These are phyloP conservation scores for Venustampulla echinocandica DNA, from an alignment of 495 filamentous ascomycete species.

Conservation along the genomic window DNA sequence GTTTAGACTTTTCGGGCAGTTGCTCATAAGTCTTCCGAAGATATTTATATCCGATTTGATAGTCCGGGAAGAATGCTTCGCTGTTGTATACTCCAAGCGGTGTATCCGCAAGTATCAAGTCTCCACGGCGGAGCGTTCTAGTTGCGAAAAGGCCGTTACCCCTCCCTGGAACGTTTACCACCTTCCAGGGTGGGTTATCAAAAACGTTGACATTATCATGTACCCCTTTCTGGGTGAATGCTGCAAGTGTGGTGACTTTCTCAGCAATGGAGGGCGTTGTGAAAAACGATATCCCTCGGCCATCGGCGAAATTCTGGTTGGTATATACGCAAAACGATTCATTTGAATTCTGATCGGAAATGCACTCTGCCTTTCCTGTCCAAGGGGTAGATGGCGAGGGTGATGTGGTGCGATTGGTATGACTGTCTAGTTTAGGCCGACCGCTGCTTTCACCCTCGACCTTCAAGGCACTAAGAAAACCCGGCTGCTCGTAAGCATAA, in stretches of 20 bases:
- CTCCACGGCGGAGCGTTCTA: slow-evolving; percentile 13
- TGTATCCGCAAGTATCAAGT: slow-evolving; percentile 14
- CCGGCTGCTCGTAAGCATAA: not conserved
- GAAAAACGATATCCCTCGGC: slow-evolving; percentile 20
- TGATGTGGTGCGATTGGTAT: too few relatives aligned
- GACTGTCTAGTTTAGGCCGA: not conserved
- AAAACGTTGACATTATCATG: slow-evolving; percentile 14
- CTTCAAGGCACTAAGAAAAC: not conserved
- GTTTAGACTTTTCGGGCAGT: slow-evolving; percentile 8
- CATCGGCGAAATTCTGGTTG: slow-evolving; percentile 14
- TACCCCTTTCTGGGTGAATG: slow-evolving; percentile 2
- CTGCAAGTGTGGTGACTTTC: slow-evolving; percentile 5
- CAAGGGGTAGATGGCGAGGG: slow-evolving; percentile 6
- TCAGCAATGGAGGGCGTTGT: slow-evolving; percentile 14
- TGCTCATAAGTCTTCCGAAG: slow-evolving; percentile 17
- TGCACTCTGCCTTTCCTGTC: slow-evolving; percentile 10
- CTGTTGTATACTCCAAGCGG: slow-evolving; percentile 18
- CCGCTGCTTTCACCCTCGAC: not conserved
- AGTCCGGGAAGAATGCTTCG: slow-evolving; percentile 16
- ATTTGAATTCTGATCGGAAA: slow-evolving; percentile 1
- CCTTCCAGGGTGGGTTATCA: slow-evolving; percentile 13
- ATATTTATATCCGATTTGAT: slow-evolving; percentile 7
- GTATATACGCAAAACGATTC: slow-evolving; percentile 16
- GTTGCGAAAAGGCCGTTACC: slow-evolving; percentile 23
- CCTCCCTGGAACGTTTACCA: slow-evolving; percentile 12